phyloP scores from a whole-genome alignment of 208 protist species.

The Leishmania tropica region DNA sequence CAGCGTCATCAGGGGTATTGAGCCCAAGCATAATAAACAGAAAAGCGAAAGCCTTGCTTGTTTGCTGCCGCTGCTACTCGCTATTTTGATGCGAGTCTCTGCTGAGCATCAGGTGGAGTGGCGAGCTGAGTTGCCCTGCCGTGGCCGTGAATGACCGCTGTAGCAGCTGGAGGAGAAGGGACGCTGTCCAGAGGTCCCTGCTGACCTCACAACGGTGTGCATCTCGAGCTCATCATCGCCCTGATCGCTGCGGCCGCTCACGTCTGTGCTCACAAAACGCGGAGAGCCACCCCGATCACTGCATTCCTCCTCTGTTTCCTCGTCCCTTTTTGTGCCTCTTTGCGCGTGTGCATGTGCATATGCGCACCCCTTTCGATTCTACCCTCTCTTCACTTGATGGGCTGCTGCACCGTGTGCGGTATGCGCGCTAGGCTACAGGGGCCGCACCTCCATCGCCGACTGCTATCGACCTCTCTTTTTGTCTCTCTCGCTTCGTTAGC shows the following conservation, averaged over 20 bases:
- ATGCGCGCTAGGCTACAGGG: background rate
- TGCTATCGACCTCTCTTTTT: background rate
- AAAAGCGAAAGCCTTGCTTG: background rate
- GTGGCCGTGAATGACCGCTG: background rate
- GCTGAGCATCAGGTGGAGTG: background rate
- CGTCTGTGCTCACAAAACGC: background rate
- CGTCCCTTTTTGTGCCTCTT: background rate
- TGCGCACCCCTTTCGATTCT: background rate
- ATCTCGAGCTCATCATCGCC: background rate
- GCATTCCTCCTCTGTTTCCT: background rate
- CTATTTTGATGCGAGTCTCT: background rate
- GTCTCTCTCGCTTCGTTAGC: background rate
- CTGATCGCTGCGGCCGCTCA: background rate
- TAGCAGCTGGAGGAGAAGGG: background rate
- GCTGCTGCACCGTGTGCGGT: background rate
- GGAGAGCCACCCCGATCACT: background rate
- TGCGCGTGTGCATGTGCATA: background rate
- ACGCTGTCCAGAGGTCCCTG: background rate
- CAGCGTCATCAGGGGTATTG: background rate
- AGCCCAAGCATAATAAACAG: background rate
- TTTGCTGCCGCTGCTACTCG: background rate
- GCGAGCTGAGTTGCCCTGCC: background rate
- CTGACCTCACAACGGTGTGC: background rate
- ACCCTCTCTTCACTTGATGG: background rate
- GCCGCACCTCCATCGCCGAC: background rate